Evolutionary conservation across 1,284 basidiomycete genomes (phyloP), one percentile per base, ranked within the genome.

Genomic region (Anthracocystis walkeri): DNA sequence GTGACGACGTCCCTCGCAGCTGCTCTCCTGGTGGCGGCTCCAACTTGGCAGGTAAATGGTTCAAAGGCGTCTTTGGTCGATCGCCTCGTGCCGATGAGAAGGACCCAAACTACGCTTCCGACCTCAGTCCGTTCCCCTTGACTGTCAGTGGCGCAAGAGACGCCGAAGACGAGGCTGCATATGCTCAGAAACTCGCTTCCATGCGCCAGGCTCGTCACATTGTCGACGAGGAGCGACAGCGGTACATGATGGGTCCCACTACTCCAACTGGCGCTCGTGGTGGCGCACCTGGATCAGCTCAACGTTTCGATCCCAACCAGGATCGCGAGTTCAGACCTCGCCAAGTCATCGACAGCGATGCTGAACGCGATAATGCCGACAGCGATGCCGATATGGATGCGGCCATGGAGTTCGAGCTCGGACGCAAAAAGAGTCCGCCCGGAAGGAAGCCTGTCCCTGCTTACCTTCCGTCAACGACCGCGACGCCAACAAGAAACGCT

Each of bases 151-250:
- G 49, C 7, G 44, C 51, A 5, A 61, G 56, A 7, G 75, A 77
- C 41, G 77, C 67, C 31, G 81, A 82, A 21, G 69, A 67, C 33
- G 75, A 83, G 40, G 78, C 79, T 21, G 68, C 68, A 1, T 57
- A 63, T 18, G 68, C 73, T 20, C 75, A 71, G 48, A 81, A 82
- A 64, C 67, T 79, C 25, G 58, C 68, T 6, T 77, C 79, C 4
- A 75, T 78, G 69, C 65, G 77, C 1, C 77, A 80, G 49, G 82
- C 82, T 8, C 66, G 71, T 12, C 60, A 65, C n/a, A 81, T 84
- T 45, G 78, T 83, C 51, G 82, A 84, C 41, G 56, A 69, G 38
- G 82, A 84, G 59, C 64, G 79, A 10, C 60, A 68, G 45, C 33
- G 63, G 16, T 46, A 61, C 35, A 79, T 81, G 35, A 58, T 68